Percentiles rank a stretch among this genome's conserved stretches.
Evolutionary conservation across 2,329 filamentous ascomycete species (phyloP).

Genomic region (Xylaria sp.): DNA sequence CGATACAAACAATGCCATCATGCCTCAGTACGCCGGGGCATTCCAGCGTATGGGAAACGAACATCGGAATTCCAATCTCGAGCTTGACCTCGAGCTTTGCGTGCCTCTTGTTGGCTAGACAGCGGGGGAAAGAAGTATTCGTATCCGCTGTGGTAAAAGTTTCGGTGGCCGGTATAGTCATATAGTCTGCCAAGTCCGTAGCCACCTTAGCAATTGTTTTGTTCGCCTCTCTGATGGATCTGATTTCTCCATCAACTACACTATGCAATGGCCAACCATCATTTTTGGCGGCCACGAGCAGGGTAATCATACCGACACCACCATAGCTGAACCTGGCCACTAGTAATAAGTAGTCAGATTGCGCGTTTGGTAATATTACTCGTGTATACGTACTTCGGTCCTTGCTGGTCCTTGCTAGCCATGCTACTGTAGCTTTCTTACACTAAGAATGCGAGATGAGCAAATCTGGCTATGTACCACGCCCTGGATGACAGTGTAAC

Average conservation of each 20-base stretch:
- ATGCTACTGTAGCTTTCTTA: slow-evolving; percentile 33
- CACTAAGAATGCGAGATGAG: slow-evolving; percentile 42
- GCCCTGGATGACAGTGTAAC: slow-evolving; percentile 40
- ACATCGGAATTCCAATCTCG: slow-evolving; percentile 7
- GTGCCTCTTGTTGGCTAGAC: slow-evolving; percentile 7
- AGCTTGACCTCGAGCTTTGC: neutral
- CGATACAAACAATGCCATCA: slow-evolving; percentile 21
- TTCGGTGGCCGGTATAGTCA: slow-evolving; percentile 2
- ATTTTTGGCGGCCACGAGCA: slow-evolving; percentile 9
- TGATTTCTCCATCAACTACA: slow-evolving; percentile 6
- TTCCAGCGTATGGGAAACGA: slow-evolving; percentile 29
- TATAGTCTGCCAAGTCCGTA: slow-evolving; percentile 2
- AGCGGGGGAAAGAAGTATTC: neutral
- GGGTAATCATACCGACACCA: slow-evolving; percentile 9
- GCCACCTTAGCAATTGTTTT: neutral
- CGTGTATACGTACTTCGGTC: neutral
- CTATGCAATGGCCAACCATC: slow-evolving; percentile 3
- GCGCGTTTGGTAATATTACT: slow-evolving; percentile 9
- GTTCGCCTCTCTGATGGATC: neutral
- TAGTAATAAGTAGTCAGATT: neutral
- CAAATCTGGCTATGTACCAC: slow-evolving; percentile 47
- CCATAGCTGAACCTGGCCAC: slow-evolving; percentile 10
- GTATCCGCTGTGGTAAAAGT: slow-evolving; percentile 2
- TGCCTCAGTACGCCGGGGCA: slow-evolving; percentile 10
- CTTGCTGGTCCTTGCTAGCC: slow-evolving; percentile 6